Conservation (phyloP, 139 green algal genomes). For the Raphidocelis subcapitata region DNA sequence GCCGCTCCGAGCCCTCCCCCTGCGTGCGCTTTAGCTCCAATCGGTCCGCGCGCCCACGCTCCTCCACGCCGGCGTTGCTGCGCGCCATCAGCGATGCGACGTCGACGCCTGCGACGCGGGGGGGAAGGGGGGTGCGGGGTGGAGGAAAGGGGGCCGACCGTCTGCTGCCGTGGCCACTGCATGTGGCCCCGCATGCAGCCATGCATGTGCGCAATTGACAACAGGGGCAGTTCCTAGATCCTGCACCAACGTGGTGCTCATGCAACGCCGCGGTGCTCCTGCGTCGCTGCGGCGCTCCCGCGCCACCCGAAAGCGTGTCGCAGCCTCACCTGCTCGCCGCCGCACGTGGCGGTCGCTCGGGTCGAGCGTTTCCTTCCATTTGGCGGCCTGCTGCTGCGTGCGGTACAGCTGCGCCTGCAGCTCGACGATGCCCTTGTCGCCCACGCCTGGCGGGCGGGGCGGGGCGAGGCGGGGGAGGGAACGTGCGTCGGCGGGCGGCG, state of each 20-base stretch:
- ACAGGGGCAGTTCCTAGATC: no score
- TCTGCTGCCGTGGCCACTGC: no score
- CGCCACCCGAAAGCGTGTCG: no score
- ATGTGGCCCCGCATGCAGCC: no score
- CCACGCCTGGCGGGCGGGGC: slow-evolving; percentile 50
- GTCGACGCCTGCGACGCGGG: no score
- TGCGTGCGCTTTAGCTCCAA: slow-evolving; percentile 56
- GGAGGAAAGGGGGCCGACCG: not conserved
- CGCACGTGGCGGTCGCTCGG: slow-evolving; percentile 22
- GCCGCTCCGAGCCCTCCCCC: slow-evolving; percentile 8
- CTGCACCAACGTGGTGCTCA: no score
- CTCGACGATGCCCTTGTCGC: slow-evolving; percentile 59
- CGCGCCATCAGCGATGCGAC: no score
- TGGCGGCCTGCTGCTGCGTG: slow-evolving; percentile 56
- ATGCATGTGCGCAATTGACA: no score
- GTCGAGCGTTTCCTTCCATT: slow-evolving; percentile 39
- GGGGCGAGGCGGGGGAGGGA: not conserved
- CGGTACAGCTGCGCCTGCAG: slow-evolving; percentile 76
- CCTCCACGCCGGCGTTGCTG: slow-evolving; percentile 69
- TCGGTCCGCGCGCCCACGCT: slow-evolving; percentile 55
- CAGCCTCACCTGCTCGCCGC: slow-evolving; percentile 17
- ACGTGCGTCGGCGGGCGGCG: not conserved
- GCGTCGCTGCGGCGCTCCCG: no score
- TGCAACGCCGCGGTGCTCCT: no score
- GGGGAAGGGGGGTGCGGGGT: not conserved